Conservation (phyloP, 805 yeast species). For the Hanseniaspora clermontiae region DNA sequence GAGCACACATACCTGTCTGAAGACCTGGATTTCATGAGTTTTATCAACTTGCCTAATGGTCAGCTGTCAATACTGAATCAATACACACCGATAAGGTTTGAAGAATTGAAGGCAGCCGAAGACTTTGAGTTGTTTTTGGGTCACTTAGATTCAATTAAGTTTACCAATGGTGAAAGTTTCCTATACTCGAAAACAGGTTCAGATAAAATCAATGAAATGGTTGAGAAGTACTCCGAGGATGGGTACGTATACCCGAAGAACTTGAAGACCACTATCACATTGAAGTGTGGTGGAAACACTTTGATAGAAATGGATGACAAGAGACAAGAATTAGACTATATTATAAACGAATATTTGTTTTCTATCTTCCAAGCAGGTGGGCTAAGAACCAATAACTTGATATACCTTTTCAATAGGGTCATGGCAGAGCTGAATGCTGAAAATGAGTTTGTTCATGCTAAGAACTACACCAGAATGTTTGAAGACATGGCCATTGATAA, state of each 20-base stretch:
- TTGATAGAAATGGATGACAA: constrained; percentile 25
- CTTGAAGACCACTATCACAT: constrained; percentile 23
- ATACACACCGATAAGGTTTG: constrained; percentile 18
- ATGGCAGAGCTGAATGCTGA: background rate
- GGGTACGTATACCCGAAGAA: constrained; percentile 13
- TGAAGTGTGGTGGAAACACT: constrained; percentile 25
- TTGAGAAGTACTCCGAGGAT: background rate
- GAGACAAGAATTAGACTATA: constrained; percentile 20
- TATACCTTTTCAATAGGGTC: background rate
- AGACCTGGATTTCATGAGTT: constrained; percentile 20
- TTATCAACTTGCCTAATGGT: constrained; percentile 23
- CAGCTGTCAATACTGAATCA: constrained; percentile 22
- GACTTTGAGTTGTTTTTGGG: constrained; percentile 24
- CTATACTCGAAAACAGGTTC: constrained; percentile 20
- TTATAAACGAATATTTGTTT: constrained; percentile 21
- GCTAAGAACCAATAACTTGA: background rate
- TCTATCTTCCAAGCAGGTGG: constrained; percentile 9
- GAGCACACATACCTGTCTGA: constrained; percentile 20
- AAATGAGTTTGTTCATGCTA: background rate
- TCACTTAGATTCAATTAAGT: constrained; percentile 23
- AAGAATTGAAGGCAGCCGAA: constrained; percentile 18
- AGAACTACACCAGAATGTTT: background rate
- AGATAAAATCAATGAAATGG: constrained; percentile 11
- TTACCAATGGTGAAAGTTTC: constrained; percentile 26
- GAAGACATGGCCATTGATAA: constrained; percentile 4